A percentile compares a stretch with the other conserved stretches of the same genome.
Evolutionary conservation across 2,329 filamentous ascomycete species (phyloP).

Genomic region (Fusarium duplospermum): DNA sequence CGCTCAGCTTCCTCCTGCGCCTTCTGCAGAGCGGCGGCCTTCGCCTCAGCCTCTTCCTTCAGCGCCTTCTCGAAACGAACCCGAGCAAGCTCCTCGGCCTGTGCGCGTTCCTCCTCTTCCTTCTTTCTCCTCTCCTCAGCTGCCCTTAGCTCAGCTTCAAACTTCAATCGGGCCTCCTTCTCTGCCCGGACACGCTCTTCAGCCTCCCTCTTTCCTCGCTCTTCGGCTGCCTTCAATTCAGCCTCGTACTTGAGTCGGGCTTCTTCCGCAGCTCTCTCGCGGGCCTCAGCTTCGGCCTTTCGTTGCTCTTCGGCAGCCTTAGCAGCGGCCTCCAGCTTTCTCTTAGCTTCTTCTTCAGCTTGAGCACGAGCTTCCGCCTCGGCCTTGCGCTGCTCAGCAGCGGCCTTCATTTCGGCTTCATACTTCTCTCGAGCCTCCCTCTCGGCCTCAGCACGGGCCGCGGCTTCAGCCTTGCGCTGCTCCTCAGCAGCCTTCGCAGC

Average conservation of each 20-base stretch:
- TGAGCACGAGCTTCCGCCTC: conserved; percentile 56
- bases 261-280: conserved; percentile 58
- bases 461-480: not conserved
- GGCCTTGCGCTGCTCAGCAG: conserved; percentile 55
- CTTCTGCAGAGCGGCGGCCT: conserved; percentile 54
- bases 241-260: conserved; percentile 60
- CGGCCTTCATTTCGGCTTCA: conserved; percentile 10
- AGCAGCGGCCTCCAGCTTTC: conserved; percentile 37
- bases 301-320: conserved; percentile 56
- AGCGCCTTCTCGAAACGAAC: conserved; percentile 56
- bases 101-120: conserved; percentile 52
- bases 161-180: conserved; percentile 51
- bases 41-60: conserved; percentile 55
- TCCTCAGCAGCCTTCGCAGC: conserved; percentile 5
- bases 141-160: conserved; percentile 55
- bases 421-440: not conserved
- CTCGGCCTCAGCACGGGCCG: not conserved
- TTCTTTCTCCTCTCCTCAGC: conserved; percentile 57
- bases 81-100: conserved; percentile 62
- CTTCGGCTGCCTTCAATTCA: conserved; percentile 58
- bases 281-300: conserved; percentile 61
- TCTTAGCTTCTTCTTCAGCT: conserved; percentile 59
- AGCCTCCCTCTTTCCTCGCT: conserved; percentile 58
- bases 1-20: conserved; percentile 58
- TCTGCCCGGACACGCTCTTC: conserved; percentile 58